These are phyloP conservation scores for Dendrobium chrysotoxum DNA, from an alignment of 106 monocot species.

Conservation along the genomic window DNA sequence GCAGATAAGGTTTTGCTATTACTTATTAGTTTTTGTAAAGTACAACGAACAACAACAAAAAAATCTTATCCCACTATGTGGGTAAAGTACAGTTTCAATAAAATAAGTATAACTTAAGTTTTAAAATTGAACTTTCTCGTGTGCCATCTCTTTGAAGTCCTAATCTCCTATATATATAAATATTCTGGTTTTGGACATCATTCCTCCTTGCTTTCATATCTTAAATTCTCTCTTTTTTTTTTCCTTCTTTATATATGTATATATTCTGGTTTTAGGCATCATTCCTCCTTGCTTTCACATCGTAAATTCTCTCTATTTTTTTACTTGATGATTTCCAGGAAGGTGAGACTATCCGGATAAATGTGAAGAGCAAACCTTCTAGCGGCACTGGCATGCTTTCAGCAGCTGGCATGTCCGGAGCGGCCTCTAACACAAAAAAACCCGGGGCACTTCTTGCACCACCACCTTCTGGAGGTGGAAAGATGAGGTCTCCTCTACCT, in stretches of 20 bases:
- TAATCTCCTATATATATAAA: neutral
- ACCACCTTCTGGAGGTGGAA: slow-evolving; percentile 55
- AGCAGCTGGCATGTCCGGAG: slow-evolving; percentile 63
- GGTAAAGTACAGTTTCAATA: too few relatives aligned
- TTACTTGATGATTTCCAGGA: slow-evolving; percentile 36
- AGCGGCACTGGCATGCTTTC: slow-evolving; percentile 74
- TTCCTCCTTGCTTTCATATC: neutral
- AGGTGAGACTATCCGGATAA: slow-evolving; percentile 95
- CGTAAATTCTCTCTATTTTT: neutral
- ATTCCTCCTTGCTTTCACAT: neutral
- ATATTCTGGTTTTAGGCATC: neutral
- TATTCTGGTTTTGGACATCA: neutral
- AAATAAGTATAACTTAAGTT: too few relatives aligned
- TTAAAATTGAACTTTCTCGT: neutral
- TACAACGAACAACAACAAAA: too few relatives aligned
- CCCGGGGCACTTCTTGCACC: slow-evolving; percentile 47
- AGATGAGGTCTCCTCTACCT: slow-evolving; percentile 73
- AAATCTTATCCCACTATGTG: too few relatives aligned
- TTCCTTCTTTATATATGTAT: neutral
- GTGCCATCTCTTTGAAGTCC: neutral
- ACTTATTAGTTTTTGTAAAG: too few relatives aligned
- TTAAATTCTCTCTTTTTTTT: neutral
- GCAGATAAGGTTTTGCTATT: too few relatives aligned
- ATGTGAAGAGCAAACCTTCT: slow-evolving; percentile 82
- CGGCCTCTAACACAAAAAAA: slow-evolving; percentile 25